These are phyloP conservation scores for Septoria petroselini DNA, from an alignment of 2,329 filamentous ascomycete species.

Conservation along the genomic window DNA sequence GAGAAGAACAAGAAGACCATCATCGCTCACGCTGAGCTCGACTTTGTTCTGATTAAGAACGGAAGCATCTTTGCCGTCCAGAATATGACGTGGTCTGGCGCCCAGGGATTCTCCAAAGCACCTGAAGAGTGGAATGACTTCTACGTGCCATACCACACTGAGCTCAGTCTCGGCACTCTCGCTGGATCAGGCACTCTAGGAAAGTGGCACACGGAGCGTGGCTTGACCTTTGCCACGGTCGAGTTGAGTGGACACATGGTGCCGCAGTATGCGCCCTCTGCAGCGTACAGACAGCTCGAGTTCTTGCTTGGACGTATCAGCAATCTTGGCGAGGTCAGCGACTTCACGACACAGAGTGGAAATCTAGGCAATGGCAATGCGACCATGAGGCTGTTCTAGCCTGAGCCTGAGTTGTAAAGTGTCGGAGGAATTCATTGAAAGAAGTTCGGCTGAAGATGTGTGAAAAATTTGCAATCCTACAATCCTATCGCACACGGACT, in stretches of 20 bases:
- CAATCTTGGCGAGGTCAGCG: constrained; percentile 46
- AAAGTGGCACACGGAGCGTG: constrained; percentile 67
- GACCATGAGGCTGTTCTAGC: constrained; percentile 15
- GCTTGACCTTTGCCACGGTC: constrained; percentile 67
- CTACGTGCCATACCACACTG: constrained; percentile 63
- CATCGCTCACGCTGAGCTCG: constrained; percentile 68
- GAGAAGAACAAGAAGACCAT: constrained; percentile 70
- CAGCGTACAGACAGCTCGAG: constrained; percentile 65
- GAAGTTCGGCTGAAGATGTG: too few relatives aligned
- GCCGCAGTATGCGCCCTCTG: constrained; percentile 64
- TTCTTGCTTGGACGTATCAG: constrained; percentile 69
- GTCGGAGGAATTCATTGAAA: too few relatives aligned
- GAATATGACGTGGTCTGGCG: constrained; percentile 76
- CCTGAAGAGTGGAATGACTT: constrained; percentile 58
- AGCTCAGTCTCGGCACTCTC: constrained; percentile 47
- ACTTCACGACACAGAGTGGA: constrained; percentile 39
- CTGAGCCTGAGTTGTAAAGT: too few relatives aligned
- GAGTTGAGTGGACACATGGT: constrained; percentile 59
- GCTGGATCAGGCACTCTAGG: constrained; percentile 67
- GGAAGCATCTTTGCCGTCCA: constrained; percentile 71
- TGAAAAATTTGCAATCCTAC: too few relatives aligned
- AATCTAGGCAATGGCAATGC: constrained; percentile 32
- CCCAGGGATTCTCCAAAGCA: constrained; percentile 63
- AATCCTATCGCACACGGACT: too few relatives aligned
- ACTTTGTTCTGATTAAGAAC: constrained; percentile 65